A percentile compares a stretch with the other conserved stretches of the same genome.
Conservation (phyloP, 2,329 filamentous ascomycete species). For the Alternaria ethzedia region DNA sequence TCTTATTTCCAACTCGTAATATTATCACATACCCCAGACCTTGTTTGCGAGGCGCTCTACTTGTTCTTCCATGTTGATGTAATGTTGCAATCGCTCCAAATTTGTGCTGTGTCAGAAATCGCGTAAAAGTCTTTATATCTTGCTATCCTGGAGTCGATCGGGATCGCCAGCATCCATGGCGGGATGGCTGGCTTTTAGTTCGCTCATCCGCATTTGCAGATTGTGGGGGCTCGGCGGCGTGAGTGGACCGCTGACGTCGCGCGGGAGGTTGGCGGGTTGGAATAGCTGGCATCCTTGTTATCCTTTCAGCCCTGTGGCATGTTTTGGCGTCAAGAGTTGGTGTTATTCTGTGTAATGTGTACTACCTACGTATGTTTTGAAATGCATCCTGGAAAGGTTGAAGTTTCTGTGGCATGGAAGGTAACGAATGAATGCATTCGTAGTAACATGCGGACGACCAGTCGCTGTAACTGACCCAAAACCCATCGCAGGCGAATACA, state of each 20-base stretch:
- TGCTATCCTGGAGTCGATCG: slow-evolving; percentile 4
- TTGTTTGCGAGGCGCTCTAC: slow-evolving; percentile 73
- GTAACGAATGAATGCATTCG: background rate
- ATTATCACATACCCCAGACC: slow-evolving; percentile 64
- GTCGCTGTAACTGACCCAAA: background rate
- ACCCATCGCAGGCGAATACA: background rate
- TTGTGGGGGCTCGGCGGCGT: slow-evolving; percentile 34
- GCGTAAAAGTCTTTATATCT: background rate
- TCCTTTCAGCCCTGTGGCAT: background rate
- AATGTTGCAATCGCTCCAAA: background rate
- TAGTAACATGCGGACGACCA: background rate
- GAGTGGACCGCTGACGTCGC: slow-evolving; percentile 36
- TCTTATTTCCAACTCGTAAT: background rate
- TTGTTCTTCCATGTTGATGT: slow-evolving; percentile 73
- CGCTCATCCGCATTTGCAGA: slow-evolving; percentile 16
- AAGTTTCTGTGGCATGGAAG: background rate
- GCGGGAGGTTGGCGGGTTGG: slow-evolving; percentile 16
- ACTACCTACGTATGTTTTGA: background rate
- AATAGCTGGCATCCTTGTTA: background rate
- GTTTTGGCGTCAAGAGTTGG: background rate
- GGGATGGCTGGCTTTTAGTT: slow-evolving; percentile 23
- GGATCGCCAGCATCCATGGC: slow-evolving; percentile 2
- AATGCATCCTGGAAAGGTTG: background rate
- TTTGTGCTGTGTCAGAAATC: background rate
- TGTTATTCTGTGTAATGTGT: background rate